Evolutionary conservation across 2,329 filamentous ascomycete species (phyloP), one percentile per base, ranked within the genome.

Genomic region (Fusarium graminum): DNA sequence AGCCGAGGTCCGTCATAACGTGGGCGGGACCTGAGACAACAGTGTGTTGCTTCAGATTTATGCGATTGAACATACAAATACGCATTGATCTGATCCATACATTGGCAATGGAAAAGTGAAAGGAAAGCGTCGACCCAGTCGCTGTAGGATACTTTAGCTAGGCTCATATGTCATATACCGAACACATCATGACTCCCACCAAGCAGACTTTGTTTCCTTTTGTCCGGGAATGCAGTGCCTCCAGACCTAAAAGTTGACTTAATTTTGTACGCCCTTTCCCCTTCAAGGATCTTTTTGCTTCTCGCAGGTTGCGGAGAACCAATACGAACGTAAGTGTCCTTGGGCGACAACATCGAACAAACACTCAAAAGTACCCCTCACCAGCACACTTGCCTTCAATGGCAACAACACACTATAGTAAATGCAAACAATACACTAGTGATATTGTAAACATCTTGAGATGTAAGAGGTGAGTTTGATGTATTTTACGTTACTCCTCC

Each of bases 1-100:
- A 69, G 40, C 68, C 68, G 68, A 70, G 68, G 68, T 61, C 52
- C 42, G 40, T 40, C 52, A 22, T 41, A 36, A 40, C 46, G 29
- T 45, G 14, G 32, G 19, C 17, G 22, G 17, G 22, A 51, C 25
- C 12, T 30, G 22, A 22, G 22, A 22, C 22, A 22, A 22, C 22
- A 22, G 22, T 22, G 22, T 22, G 22, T 22, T 22, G 6, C 22
- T 22, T 4, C 22, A 22, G 22, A 22, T 6, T 22, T 22, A 22
- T 22, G 22, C 6, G 22, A 22, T 22, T 22, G 22, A 22, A 22
- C 22, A 22, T 22, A 22, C 22, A 22, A 22, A 22, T 22, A 22
- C 22, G 6, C 22, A 22, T 22, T 22, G 22, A 22, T 22, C 22
- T 22, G 22, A 22, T 22, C 22, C 6, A 22, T 22, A 22, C 22